phyloP scores from a whole-genome alignment of 2,329 filamentous ascomycete species.

The Tolypocladium cylindrosporum region DNA sequence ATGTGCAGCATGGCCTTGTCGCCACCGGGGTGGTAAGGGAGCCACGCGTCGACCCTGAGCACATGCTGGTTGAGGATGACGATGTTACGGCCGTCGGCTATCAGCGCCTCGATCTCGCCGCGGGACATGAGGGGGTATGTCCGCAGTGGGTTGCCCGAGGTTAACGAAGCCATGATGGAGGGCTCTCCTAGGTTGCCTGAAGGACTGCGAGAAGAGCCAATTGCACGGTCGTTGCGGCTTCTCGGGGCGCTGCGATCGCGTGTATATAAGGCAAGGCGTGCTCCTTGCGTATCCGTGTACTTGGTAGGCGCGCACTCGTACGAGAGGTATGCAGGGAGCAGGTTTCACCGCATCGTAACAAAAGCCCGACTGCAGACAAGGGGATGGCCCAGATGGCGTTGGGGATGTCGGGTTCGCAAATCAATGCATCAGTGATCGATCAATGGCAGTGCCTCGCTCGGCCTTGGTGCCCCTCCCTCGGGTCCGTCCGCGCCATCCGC shows the following conservation, averaged over 20 bases:
- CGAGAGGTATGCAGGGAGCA: neutral
- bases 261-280: neutral
- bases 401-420: neutral
- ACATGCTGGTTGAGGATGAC: constrained; percentile 75
- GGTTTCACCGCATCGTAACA: neutral
- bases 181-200: neutral
- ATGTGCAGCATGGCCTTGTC: constrained; percentile 87
- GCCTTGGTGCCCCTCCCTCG: neutral
- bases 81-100: constrained; percentile 70
- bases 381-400: neutral
- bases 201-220: neutral
- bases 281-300: neutral
- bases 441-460: no score
- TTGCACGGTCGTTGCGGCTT: neutral
- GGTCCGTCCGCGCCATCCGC: neutral
- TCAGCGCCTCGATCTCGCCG: constrained; percentile 53
- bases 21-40: constrained; percentile 84
- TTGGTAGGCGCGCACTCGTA: neutral
- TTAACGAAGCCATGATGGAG: neutral
- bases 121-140: constrained; percentile 27
- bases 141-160: neutral
- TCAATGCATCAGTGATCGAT: neutral
- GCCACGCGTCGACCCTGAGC: constrained; percentile 80
- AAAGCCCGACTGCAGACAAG: neutral
- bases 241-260: neutral